These are phyloP conservation scores for Cyphellophora europaea DNA, from an alignment of 2,329 filamentous ascomycete species.

Conservation along the genomic window DNA sequence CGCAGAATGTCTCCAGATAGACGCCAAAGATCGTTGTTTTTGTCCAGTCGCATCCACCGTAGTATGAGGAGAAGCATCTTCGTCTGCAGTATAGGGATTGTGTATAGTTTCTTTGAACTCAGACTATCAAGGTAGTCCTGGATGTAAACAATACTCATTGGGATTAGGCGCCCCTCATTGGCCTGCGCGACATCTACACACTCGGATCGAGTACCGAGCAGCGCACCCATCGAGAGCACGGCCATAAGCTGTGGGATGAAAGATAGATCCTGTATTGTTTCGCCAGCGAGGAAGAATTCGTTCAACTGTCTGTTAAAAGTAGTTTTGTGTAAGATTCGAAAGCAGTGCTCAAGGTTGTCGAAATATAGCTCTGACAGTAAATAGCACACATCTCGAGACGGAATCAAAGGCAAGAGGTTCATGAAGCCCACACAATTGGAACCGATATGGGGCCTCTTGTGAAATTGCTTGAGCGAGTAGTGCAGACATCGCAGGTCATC, in stretches of 20 bases:
- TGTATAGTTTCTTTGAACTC: constrained; percentile 8
- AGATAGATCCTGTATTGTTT: not conserved
- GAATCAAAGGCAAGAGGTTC: constrained; percentile 5
- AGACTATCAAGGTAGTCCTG: constrained; percentile 7
- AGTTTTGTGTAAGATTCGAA: constrained; percentile 14
- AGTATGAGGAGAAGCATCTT: constrained; percentile 12
- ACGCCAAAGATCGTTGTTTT: constrained; percentile 12
- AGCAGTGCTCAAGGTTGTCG: constrained; percentile 19
- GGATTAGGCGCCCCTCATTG: constrained; percentile 5
- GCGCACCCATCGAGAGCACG: constrained; percentile 12
- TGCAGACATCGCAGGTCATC: constrained; percentile 9
- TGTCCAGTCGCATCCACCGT: constrained; percentile 10
- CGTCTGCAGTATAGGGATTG: constrained; percentile 12
- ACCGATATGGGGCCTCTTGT: constrained; percentile 2
- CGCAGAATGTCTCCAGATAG: constrained; percentile 13
- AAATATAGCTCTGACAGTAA: constrained; percentile 14
- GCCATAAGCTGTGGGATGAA: constrained; percentile 15
- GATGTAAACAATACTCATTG: constrained; percentile 9
- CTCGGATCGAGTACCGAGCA: constrained; percentile 12
- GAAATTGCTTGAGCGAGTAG: constrained; percentile 7
- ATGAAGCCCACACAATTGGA: not conserved
- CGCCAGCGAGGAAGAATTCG: constrained; percentile 9
- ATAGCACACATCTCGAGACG: constrained; percentile 11
- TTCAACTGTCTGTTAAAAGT: constrained; percentile 11
- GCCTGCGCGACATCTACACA: constrained; percentile 7